These are phyloP conservation scores for Tilletia walkeri DNA, from an alignment of 1,284 basidiomycete genomes.

Conservation along the genomic window DNA sequence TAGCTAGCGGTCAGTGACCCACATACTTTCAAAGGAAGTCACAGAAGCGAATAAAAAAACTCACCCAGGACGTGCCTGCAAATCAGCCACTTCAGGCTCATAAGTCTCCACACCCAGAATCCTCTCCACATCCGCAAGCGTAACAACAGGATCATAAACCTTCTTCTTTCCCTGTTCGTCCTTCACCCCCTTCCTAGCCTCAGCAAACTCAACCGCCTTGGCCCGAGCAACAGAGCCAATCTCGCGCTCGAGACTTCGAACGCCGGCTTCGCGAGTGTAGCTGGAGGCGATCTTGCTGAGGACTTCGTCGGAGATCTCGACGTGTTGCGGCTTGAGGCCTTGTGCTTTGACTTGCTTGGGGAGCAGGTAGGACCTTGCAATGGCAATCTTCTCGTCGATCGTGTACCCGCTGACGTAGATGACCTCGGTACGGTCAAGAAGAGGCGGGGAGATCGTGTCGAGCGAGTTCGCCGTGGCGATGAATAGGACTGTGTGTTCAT, in stretches of 20 bases:
- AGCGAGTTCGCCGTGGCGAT: conserved; percentile 59
- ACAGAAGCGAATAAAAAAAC: neutral
- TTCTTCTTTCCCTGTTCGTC: conserved; percentile 36
- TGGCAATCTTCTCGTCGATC: conserved; percentile 58
- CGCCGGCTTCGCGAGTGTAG: conserved; percentile 86
- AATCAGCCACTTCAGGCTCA: conserved; percentile 74
- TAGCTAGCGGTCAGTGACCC: too few relatives aligned
- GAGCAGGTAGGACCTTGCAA: conserved; percentile 65
- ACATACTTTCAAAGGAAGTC: too few relatives aligned
- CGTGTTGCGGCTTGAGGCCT: conserved; percentile 60
- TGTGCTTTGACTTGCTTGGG: conserved; percentile 79
- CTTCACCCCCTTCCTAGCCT: conserved; percentile 63
- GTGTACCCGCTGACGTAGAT: conserved; percentile 58
- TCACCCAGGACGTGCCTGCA: conserved; percentile 66
- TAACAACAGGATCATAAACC: conserved; percentile 67
- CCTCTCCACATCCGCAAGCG: conserved; percentile 72
- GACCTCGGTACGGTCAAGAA: conserved; percentile 58
- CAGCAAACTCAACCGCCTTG: conserved; percentile 69
- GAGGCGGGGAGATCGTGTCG: conserved; percentile 57
- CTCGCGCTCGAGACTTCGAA: conserved; percentile 82
- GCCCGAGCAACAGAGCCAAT: conserved; percentile 79
- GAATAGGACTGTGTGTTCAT: conserved; percentile 53
- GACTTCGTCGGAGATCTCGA: conserved; percentile 68
- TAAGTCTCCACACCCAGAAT: conserved; percentile 79
- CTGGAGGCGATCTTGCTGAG: conserved; percentile 70